Evolutionary conservation across 2,329 filamentous ascomycete genomes (phyloP).

Genomic region (Eurotiales sp.): DNA sequence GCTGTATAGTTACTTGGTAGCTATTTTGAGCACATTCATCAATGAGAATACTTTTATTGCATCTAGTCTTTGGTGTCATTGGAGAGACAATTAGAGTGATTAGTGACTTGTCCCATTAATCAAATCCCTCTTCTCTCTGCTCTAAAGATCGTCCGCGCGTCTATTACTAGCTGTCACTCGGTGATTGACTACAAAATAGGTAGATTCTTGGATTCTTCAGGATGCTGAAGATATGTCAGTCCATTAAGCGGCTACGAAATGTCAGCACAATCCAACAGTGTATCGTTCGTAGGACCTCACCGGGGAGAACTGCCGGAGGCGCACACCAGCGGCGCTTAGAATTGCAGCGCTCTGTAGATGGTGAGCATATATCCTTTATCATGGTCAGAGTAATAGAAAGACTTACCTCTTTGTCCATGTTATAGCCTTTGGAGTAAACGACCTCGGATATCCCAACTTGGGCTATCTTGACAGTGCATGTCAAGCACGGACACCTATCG

Average conservation of each 20-base stretch:
- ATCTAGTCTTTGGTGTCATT: too few relatives aligned
- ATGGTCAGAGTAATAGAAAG: background rate
- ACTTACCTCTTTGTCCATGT: constrained; percentile 74
- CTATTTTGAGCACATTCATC: too few relatives aligned
- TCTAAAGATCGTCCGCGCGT: background rate
- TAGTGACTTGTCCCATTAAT: too few relatives aligned
- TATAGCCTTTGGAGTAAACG: constrained; percentile 89
- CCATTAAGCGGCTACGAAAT: constrained; percentile 57
- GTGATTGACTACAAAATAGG: constrained; percentile 4
- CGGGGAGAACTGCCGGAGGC: constrained; percentile 80
- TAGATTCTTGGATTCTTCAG: background rate
- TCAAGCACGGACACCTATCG: constrained; percentile 78
- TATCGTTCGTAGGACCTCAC: constrained; percentile 42
- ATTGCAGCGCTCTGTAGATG: constrained; percentile 64
- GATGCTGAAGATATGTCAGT: constrained; percentile 56
- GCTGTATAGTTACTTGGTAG: too few relatives aligned
- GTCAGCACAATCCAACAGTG: constrained; percentile 13
- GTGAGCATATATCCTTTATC: constrained; percentile 13
- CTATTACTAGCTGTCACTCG: background rate
- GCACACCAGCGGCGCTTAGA: constrained; percentile 77
- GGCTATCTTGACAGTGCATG: constrained; percentile 97
- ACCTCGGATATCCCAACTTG: constrained; percentile 96
- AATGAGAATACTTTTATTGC: too few relatives aligned
- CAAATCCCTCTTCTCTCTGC: too few relatives aligned
- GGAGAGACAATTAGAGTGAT: too few relatives aligned